phyloP scores from a whole-genome alignment of 192 early-diverging fungal genomes.

The Coemansia umbellata region DNA sequence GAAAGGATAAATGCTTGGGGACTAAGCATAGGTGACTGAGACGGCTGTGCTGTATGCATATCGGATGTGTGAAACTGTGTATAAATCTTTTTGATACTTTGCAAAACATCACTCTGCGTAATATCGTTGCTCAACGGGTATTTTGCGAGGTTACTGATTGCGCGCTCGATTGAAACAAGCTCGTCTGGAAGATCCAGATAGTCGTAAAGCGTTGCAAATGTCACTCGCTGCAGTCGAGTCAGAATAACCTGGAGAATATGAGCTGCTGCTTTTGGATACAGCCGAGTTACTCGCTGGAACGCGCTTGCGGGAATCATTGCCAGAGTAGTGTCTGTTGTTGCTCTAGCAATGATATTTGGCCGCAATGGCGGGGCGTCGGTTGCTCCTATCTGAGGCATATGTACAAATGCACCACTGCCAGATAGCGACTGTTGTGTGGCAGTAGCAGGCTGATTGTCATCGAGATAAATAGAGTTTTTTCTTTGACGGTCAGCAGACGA shows the following conservation, averaged over 20 bases:
- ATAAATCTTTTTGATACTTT: slow-evolving; percentile 9
- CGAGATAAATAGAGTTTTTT: background rate
- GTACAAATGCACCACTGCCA: background rate
- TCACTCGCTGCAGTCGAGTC: slow-evolving; percentile 93
- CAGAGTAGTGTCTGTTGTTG: slow-evolving; percentile 83
- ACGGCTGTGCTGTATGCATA: background rate
- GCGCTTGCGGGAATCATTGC: slow-evolving; percentile 92
- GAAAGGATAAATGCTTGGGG: background rate
- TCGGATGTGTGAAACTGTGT: background rate
- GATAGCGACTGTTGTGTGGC: background rate
- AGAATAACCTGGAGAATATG: slow-evolving; percentile 95
- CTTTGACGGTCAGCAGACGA: background rate
- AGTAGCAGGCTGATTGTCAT: background rate
- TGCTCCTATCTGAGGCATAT: background rate
- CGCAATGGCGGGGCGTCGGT: slow-evolving; percentile 45
- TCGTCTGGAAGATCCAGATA: slow-evolving; percentile 87
- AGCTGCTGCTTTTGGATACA: slow-evolving; percentile 89
- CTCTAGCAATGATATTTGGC: slow-evolving; percentile 78
- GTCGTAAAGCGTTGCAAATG: slow-evolving; percentile 82
- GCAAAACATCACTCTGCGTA: slow-evolving; percentile 11
- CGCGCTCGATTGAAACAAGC: slow-evolving; percentile 78
- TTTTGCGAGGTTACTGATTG: slow-evolving; percentile 68
- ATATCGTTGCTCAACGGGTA: slow-evolving; percentile 15
- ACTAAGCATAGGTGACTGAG: slow-evolving; percentile 11
- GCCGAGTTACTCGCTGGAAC: slow-evolving; percentile 82